Evolutionary conservation across 73 alveolate species (phyloP).

Genomic region (Blepharisma japonicum): DNA sequence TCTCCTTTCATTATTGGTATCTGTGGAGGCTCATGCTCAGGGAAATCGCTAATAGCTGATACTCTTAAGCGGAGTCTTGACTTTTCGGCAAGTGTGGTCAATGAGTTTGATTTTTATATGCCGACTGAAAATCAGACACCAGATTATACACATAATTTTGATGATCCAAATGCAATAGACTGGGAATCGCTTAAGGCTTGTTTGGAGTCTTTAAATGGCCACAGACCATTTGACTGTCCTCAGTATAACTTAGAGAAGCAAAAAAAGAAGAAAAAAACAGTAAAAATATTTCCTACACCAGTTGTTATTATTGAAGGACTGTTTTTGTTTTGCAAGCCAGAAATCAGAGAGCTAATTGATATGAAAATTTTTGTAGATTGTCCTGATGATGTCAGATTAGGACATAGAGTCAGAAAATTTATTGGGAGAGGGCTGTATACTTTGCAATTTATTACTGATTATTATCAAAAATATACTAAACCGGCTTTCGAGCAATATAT

Average conservation of each 20-base stretch:
- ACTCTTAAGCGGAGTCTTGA: constrained; percentile 6
- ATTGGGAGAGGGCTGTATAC: constrained; percentile 29
- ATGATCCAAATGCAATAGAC: constrained; percentile 7
- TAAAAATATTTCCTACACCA: constrained; percentile 33
- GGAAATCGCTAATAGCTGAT: constrained; percentile 13
- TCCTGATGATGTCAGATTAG: constrained; percentile 89
- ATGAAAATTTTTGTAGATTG: constrained; percentile 81
- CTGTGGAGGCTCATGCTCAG: neutral
- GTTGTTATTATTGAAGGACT: constrained; percentile 89
- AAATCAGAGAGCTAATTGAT: constrained; percentile 68
- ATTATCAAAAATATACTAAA: constrained; percentile 58
- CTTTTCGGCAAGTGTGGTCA: constrained; percentile 22
- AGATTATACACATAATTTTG: neutral
- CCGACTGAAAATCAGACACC: neutral
- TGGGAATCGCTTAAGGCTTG: constrained; percentile 1
- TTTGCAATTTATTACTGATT: neutral
- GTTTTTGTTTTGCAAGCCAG: constrained; percentile 60
- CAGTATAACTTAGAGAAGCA: constrained; percentile 2
- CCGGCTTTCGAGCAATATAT: constrained; percentile 85
- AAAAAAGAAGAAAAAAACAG: neutral
- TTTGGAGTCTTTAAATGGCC: neutral
- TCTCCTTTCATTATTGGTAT: neutral
- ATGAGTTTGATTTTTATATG: constrained; percentile 10
- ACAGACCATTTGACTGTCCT: constrained; percentile 24
- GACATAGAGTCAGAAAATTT: constrained; percentile 74